Conservation (phyloP, 2,329 filamentous ascomycete species). For the Fusarium sp. region DNA sequence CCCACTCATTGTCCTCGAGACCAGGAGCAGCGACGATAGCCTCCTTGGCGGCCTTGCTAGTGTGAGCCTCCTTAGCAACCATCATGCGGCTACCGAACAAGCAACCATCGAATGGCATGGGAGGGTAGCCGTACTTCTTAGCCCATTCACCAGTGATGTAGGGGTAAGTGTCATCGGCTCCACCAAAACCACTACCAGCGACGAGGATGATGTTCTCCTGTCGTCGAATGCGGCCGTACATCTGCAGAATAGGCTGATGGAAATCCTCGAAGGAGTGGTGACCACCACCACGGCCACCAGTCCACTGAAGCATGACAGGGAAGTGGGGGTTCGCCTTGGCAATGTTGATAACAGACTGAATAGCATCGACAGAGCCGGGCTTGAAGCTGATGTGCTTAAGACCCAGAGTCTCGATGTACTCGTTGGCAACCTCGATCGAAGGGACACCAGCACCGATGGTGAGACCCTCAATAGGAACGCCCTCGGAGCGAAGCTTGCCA, state of each 20-base stretch:
- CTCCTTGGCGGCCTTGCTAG: slow-evolving; percentile 86
- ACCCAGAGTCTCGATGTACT: slow-evolving; percentile 92
- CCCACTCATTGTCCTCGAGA: slow-evolving; percentile 85
- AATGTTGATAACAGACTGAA: slow-evolving; percentile 91
- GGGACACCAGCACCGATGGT: slow-evolving; percentile 95
- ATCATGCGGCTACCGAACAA: slow-evolving; percentile 94
- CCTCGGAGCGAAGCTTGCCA: slow-evolving; percentile 81
- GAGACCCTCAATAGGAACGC: slow-evolving; percentile 89
- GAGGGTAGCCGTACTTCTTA: slow-evolving; percentile 84
- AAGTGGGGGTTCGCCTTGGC: slow-evolving; percentile 94
- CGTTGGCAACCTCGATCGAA: slow-evolving; percentile 90
- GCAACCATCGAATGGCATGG: slow-evolving; percentile 94
- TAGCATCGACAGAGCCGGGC: slow-evolving; percentile 87
- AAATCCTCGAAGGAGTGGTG: slow-evolving; percentile 97
- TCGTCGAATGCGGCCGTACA: slow-evolving; percentile 89
- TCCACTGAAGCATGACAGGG: slow-evolving; percentile 95
- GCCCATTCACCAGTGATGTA: slow-evolving; percentile 93
- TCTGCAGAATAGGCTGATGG: slow-evolving; percentile 88
- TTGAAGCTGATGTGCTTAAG: slow-evolving; percentile 96
- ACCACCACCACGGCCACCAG: slow-evolving; percentile 90
- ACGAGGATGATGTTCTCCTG: slow-evolving; percentile 89
- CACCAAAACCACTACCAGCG: slow-evolving; percentile 91
- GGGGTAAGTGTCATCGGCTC: slow-evolving; percentile 88
- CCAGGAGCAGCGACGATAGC: slow-evolving; percentile 89
- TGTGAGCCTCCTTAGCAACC: slow-evolving; percentile 92